phyloP scores from a whole-genome alignment of 345 rosid genomes.

The Clausena lansium region DNA sequence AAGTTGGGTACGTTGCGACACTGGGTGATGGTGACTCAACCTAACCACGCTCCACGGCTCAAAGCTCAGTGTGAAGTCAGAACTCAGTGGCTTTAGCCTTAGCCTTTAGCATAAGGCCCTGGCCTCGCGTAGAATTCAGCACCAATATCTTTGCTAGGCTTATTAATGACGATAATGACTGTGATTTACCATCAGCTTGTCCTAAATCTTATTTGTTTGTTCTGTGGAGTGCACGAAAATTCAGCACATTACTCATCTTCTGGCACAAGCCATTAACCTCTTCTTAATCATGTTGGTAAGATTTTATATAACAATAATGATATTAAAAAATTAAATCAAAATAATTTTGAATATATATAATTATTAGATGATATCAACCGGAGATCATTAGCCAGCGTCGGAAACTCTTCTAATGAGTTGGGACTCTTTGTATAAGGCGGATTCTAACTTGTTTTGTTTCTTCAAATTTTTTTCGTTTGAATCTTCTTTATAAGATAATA shows the following conservation, averaged over 20 bases:
- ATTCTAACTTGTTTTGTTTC: too few relatives aligned
- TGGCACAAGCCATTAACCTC: background rate
- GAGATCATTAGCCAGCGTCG: too few relatives aligned
- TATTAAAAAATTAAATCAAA: too few relatives aligned
- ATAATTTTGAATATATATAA: too few relatives aligned
- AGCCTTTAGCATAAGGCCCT: background rate
- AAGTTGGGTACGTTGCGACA: conserved; percentile 29
- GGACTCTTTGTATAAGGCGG: too few relatives aligned
- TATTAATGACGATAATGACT: background rate
- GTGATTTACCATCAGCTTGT: background rate
- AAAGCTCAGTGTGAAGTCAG: conserved; percentile 7
- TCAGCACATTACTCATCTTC: background rate
- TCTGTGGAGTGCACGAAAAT: background rate
- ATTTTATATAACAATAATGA: background rate
- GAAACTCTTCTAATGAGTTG: too few relatives aligned
- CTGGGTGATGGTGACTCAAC: conserved; percentile 22
- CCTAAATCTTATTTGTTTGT: background rate
- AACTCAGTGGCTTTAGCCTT: background rate
- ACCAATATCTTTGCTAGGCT: background rate
- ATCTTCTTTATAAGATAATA: too few relatives aligned
- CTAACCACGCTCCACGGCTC: conserved; percentile 13
- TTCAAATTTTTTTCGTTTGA: too few relatives aligned
- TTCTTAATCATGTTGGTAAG: background rate
- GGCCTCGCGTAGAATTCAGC: background rate
- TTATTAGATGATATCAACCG: too few relatives aligned